A percentile compares a stretch with the other conserved stretches of the same genome.
These are phyloP conservation scores for Microcera coccophila DNA, from an alignment of 2,329 filamentous ascomycete genomes.

Conservation along the genomic window DNA sequence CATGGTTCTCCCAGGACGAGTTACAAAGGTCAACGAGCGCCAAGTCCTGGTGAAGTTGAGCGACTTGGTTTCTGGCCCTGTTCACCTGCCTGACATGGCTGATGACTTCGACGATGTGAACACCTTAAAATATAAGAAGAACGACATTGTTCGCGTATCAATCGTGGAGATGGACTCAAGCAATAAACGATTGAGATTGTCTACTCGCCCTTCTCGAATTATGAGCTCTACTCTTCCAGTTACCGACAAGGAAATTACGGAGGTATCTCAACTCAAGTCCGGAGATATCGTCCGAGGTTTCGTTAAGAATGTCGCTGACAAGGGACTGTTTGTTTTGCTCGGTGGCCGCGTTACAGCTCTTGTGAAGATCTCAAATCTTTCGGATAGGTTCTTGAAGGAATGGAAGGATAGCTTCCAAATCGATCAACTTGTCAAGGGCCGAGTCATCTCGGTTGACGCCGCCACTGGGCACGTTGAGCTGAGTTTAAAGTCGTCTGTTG, in stretches of 20 bases:
- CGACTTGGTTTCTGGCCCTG: conserved; percentile 71
- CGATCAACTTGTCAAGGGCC: conserved; percentile 86
- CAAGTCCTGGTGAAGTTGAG: conserved; percentile 83
- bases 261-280: conserved; percentile 64
- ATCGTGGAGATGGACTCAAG: conserved; percentile 73
- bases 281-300: conserved; percentile 87
- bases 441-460: conserved; percentile 69
- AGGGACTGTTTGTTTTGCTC: conserved; percentile 81
- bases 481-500: conserved; percentile 78
- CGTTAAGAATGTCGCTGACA: conserved; percentile 83
- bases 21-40: conserved; percentile 82
- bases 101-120: conserved; percentile 84
- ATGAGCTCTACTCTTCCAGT: conserved; percentile 80
- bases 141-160: conserved; percentile 84
- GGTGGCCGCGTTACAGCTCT: conserved; percentile 78
- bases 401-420: conserved; percentile 89
- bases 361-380: conserved; percentile 82
- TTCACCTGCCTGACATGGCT: conserved; percentile 76
- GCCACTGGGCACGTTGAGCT: conserved; percentile 72
- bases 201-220: conserved; percentile 80
- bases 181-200: conserved; percentile 82
- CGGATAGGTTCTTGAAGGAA: conserved; percentile 87
- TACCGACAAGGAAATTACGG: conserved; percentile 74
- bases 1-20: conserved; percentile 75
- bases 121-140: conserved; percentile 70